These are phyloP conservation scores for Tricladium varicosporioides DNA, from an alignment of 2,329 filamentous ascomycete species.

Conservation along the genomic window DNA sequence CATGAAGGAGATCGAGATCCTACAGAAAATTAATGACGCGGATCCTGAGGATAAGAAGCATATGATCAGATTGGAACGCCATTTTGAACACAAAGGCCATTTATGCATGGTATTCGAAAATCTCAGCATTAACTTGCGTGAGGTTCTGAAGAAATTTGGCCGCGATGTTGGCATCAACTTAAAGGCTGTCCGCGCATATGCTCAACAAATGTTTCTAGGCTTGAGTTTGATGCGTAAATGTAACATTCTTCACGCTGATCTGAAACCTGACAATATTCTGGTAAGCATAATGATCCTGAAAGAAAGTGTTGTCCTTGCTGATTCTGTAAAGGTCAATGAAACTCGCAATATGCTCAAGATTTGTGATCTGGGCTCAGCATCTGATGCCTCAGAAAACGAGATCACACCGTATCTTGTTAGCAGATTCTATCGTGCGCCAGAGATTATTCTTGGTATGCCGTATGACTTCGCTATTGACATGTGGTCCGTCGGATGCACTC, in stretches of 20 bases:
- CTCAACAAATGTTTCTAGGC: conserved; percentile 90
- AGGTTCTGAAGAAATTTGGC: conserved; percentile 93
- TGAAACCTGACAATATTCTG: conserved; percentile 97
- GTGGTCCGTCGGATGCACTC: conserved; percentile 96
- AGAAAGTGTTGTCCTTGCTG: conserved; percentile 7
- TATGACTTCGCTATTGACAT: conserved; percentile 95
- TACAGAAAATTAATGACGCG: conserved; percentile 80
- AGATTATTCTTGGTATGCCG: conserved; percentile 94
- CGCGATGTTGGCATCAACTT: conserved; percentile 92
- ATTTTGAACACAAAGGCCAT: conserved; percentile 93
- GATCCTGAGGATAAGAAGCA: conserved; percentile 91
- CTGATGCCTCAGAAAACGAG: conserved; percentile 85
- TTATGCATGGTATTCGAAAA: conserved; percentile 97
- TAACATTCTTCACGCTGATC: conserved; percentile 90
- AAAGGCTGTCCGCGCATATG: conserved; percentile 81
- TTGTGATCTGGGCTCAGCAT: conserved; percentile 95
- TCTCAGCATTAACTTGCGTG: conserved; percentile 86
- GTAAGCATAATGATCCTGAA: conserved; percentile 20
- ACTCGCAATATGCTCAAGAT: conserved; percentile 84
- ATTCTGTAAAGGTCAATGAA: conserved; percentile 63
- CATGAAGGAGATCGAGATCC: conserved; percentile 89
- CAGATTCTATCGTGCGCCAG: conserved; percentile 94
- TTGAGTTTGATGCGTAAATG: conserved; percentile 85
- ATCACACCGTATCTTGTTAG: conserved; percentile 94
- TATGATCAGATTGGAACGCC: conserved; percentile 80